A percentile compares a stretch with the other conserved stretches of the same genome.
Evolutionary conservation across 2,329 filamentous ascomycete species (phyloP).

Genomic region (Neopestalotiopsis clavispora): DNA sequence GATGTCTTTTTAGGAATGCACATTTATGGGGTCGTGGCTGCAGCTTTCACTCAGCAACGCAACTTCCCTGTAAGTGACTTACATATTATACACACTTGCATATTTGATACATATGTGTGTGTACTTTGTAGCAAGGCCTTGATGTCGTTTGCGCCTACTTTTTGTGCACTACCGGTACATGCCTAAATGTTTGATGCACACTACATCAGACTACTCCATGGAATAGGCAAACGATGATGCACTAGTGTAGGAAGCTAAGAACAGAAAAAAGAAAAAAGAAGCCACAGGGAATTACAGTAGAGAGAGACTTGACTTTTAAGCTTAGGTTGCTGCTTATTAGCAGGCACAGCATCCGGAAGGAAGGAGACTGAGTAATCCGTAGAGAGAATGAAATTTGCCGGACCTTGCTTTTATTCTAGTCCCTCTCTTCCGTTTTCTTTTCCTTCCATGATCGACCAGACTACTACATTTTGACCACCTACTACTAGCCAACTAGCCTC

Average conservation of each 20-base stretch:
- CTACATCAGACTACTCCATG: too few relatives aligned
- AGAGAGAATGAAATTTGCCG: not conserved
- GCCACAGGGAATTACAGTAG: not conserved
- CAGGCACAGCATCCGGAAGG: not conserved
- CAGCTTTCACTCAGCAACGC: not conserved
- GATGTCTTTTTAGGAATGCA: slow-evolving; percentile 8
- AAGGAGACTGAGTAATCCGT: not conserved
- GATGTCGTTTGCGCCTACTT: too few relatives aligned
- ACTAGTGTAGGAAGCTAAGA: not conserved
- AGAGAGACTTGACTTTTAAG: too few relatives aligned
- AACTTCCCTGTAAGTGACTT: not conserved
- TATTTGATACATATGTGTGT: not conserved
- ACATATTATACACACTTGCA: not conserved
- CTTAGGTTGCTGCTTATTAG: too few relatives aligned
- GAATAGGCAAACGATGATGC: not conserved
- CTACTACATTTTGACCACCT: not conserved
- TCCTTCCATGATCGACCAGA: not conserved
- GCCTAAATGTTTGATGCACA: too few relatives aligned
- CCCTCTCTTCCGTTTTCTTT: not conserved
- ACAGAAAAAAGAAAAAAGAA: not conserved
- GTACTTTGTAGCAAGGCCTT: slow-evolving; percentile 1
- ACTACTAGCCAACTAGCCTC: not conserved
- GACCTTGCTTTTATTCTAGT: not conserved
- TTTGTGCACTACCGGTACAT: too few relatives aligned
- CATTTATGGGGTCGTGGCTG: slow-evolving; percentile 2